A percentile compares a stretch with the other conserved stretches of the same genome.
Evolutionary conservation across 805 yeast genomes (phyloP).

Genomic region (Wickerhamomyces tratensis): DNA sequence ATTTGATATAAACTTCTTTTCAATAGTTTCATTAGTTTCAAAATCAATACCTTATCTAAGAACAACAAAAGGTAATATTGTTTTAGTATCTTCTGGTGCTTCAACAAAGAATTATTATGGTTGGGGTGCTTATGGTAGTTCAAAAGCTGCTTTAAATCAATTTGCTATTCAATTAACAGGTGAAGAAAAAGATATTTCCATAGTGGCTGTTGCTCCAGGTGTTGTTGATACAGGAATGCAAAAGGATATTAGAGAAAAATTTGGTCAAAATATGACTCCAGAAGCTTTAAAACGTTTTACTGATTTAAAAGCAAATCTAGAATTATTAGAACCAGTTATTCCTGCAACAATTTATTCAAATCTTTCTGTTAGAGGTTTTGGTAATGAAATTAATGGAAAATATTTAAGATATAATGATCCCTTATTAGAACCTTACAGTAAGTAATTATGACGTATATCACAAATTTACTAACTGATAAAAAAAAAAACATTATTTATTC

Average conservation of each 20-base stretch:
- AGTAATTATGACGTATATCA: background rate
- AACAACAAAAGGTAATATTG: constrained; percentile 45
- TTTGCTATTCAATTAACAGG: constrained; percentile 54
- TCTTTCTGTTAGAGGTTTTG: constrained; percentile 53
- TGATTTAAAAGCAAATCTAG: constrained; percentile 45
- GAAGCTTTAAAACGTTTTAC: constrained; percentile 52
- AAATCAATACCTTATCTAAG: constrained; percentile 49
- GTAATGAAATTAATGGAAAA: constrained; percentile 49
- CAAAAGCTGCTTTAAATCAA: constrained; percentile 87
- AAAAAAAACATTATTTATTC: too few relatives aligned
- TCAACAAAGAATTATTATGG: constrained; percentile 51
- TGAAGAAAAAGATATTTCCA: constrained; percentile 53
- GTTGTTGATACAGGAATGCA: constrained; percentile 94
- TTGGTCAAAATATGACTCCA: constrained; percentile 49
- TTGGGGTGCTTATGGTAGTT: constrained; percentile 89
- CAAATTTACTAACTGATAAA: too few relatives aligned
- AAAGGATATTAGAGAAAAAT: constrained; percentile 56
- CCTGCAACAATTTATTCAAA: constrained; percentile 68
- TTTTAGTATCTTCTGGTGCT: constrained; percentile 91
- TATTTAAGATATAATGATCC: constrained; percentile 54
- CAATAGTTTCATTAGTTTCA: constrained; percentile 52
- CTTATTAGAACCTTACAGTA: background rate
- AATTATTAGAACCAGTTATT: constrained; percentile 55
- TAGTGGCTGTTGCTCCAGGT: constrained; percentile 85
- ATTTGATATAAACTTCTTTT: constrained; percentile 72